Evolutionary conservation across 129 eudicot genomes (phyloP), one percentile per base, ranked within the genome.

Genomic region (Tanacetum coccineum): DNA sequence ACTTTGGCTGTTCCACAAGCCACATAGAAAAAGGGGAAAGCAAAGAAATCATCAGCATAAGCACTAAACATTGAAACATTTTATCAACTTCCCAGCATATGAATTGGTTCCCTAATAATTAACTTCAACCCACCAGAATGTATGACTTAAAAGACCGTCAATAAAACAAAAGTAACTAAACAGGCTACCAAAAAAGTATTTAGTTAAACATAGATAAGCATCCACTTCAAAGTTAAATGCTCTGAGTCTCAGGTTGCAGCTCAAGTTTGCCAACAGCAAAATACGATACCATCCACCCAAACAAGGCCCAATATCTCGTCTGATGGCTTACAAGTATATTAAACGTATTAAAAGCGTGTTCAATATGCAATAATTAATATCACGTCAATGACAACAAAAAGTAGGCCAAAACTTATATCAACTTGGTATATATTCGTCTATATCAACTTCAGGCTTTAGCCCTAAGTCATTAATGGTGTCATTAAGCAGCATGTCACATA

Each of bases 381-480:
- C 64, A 40, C 66, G 21, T 48, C 44, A 51, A 52, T 52, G 9
- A 57, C 55, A 13, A 49, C 10, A 40, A 13, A 20, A 51, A 14
- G 54, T 52, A 62, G 6, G 45, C 45, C 59, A 71, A 32, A 3
- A 47, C 9, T 3, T 51, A 50, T 62, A 50, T 40, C 42, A 46
- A 58, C 73, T 54, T 20, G 9, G 64, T 18, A 69, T 20, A 5
- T 55, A 68, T 56, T 0, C 0, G 17, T 55, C n/a, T 32, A 19
- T 32, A 55, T 53, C 52, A 19, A 71, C 25, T 13, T 32, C 15
- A 72, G 44, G 70, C 9, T 19, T 61, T 50, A 62, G 62, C 70
- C 9, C 10, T 62, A 14, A 2, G 50, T 71, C 69, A 18, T 28
- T 6, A 62, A 72, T 20, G 26, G 19, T 13, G 18, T 4, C 76